phyloP scores from a whole-genome alignment of 2,329 filamentous ascomycete genomes.

The Paraconiothyrium brasiliense region DNA sequence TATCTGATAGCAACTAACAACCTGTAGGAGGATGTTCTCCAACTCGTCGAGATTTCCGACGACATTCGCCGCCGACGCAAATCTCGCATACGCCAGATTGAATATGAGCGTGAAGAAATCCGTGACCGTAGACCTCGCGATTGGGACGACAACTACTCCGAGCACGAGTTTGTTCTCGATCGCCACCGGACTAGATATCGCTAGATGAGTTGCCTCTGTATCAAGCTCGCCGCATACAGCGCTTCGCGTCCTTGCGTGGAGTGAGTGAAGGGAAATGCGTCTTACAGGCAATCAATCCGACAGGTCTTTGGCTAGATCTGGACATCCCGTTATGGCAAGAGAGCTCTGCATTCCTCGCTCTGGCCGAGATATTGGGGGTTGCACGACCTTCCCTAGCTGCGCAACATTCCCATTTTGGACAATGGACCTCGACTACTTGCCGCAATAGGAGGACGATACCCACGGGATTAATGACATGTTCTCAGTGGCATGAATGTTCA shows the following conservation, averaged over 20 bases:
- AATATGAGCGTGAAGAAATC: conserved; percentile 67
- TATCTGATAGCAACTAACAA: conserved; percentile 21
- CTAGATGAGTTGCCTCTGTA: conserved; percentile 28
- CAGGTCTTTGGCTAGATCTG: background rate
- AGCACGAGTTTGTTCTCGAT: conserved; percentile 75
- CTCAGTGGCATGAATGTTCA: conserved; percentile 23
- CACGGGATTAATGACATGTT: conserved; percentile 39
- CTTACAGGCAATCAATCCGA: background rate
- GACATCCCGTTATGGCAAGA: background rate
- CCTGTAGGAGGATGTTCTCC: conserved; percentile 81
- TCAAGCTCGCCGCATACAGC: background rate
- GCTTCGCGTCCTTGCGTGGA: conserved; percentile 4
- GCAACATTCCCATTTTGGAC: conserved; percentile 20
- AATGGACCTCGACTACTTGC: conserved; percentile 19
- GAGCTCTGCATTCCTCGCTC: background rate
- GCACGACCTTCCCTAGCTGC: conserved; percentile 9
- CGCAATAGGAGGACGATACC: conserved; percentile 43
- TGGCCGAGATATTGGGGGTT: background rate
- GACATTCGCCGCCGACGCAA: conserved; percentile 76
- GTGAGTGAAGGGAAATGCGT: background rate
- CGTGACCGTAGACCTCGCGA: conserved; percentile 57
- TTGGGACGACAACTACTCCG: conserved; percentile 72
- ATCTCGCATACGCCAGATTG: conserved; percentile 67
- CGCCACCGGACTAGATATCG: conserved; percentile 49
- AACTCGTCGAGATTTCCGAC: conserved; percentile 83